Evolutionary conservation across 2,329 filamentous ascomycete species (phyloP), one percentile per base, ranked within the genome.

Genomic region (Paecilomyces sp.): DNA sequence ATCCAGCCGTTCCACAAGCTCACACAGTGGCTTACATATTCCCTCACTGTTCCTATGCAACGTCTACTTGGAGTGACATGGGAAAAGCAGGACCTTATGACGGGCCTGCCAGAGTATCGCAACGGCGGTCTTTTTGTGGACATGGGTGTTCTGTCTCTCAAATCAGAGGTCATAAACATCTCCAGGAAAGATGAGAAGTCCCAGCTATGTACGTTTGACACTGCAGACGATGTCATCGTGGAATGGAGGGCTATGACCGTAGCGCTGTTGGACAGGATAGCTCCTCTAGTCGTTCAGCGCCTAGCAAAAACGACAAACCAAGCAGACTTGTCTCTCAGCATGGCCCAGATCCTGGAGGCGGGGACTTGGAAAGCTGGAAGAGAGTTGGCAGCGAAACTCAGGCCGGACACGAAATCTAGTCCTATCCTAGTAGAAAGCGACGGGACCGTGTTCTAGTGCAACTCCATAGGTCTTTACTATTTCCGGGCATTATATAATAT

Each of bases 81-180:
- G 73, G 76, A 73, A 8, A 84, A 83, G 41, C 72, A 77, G 2
- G 76, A 83, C 22, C 79, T 86, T 0, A 79, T 88, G 8, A 91
- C 88, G 0, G 88, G 85, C 0, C 76, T 91, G 2, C 86, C 88
- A 0, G 88, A 90, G 68, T 97, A 97, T 72, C 86, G 92, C 60
- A 97, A 97, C 67, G 92, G 92, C 52, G 88, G 88, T 0, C 72
- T 90, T 0, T 86, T 90, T 36, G 80, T 90, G 54, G 88, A 86
- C 36, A 68, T 84, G 22, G 80, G 79, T 0, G 81, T 84, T 0
- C 62, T 86, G 28, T 77, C 74, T 1, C 71, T 87, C 7, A 85
- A 84, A 66, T 62, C 73, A 0, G 73, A 77, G 0, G 76, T 78
- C 2, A 57, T 74, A 54, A 71, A 78, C 50, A 67, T 75, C 4